phyloP scores from a whole-genome alignment of 164 flowering plant genomes.

The Amborella trichopoda region DNA sequence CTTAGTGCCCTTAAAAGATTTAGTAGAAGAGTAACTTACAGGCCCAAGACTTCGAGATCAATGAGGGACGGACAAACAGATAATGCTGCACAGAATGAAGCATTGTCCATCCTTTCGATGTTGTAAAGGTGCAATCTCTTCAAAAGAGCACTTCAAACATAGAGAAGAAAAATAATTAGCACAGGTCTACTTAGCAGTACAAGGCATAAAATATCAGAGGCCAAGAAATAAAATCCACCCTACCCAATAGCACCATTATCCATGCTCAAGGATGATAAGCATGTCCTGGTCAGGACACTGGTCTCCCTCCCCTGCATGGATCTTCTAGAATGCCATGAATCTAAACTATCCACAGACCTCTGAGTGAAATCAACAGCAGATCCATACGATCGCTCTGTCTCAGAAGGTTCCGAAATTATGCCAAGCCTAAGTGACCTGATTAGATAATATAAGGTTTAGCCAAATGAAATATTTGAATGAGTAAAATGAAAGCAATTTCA shows the following conservation, averaged over 20 bases:
- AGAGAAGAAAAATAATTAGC: conserved; percentile 6
- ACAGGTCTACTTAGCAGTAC: neutral
- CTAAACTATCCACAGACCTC: conserved; percentile 48
- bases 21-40: conserved; percentile 59
- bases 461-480: too few species aligned
- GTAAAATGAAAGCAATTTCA: neutral
- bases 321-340: conserved; percentile 72
- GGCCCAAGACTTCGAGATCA: conserved; percentile 86
- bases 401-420: conserved; percentile 38
- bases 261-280: conserved; percentile 44
- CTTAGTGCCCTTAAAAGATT: too few species aligned
- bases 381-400: conserved; percentile 30
- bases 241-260: conserved; percentile 66
- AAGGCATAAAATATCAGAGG: neutral
- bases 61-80: conserved; percentile 64
- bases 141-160: conserved; percentile 45
- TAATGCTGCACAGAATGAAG: conserved; percentile 54
- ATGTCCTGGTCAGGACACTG: conserved; percentile 62
- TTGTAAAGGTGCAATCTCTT: conserved; percentile 73
- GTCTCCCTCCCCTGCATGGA: conserved; percentile 73
- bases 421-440: conserved; percentile 89
- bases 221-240: conserved; percentile 3
- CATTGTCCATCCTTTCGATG: conserved; percentile 66
- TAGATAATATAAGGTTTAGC: neutral
- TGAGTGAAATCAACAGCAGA: conserved; percentile 38